These are phyloP conservation scores for Tolypocladium pustulatum DNA, from an alignment of 2,329 filamentous ascomycete genomes.

Conservation along the genomic window DNA sequence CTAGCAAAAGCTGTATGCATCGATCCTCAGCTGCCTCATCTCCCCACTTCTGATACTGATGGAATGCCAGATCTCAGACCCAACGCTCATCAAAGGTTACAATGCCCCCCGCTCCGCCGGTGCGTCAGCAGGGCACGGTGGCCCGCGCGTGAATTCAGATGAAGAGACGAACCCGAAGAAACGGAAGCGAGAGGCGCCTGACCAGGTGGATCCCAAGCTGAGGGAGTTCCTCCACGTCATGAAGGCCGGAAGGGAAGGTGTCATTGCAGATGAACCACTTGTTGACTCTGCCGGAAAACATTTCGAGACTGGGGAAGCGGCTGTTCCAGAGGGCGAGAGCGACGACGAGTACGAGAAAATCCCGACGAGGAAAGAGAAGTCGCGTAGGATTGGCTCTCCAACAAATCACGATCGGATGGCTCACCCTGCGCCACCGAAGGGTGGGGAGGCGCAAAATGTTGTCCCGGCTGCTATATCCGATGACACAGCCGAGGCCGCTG, in stretches of 20 bases:
- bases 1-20: slow-evolving; percentile 64
- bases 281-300: slow-evolving; percentile 10
- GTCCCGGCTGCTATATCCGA: slow-evolving; percentile 1
- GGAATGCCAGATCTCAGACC: slow-evolving; percentile 36
- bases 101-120: slow-evolving; percentile 13
- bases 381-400: slow-evolving; percentile 23
- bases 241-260: slow-evolving; percentile 38
- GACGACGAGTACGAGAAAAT: slow-evolving; percentile 68
- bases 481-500: slow-evolving; percentile 7
- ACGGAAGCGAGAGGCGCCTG: slow-evolving; percentile 51
- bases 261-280: slow-evolving; percentile 19
- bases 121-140: slow-evolving; percentile 6
- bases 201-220: slow-evolving; percentile 65
- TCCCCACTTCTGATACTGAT: slow-evolving; percentile 15
- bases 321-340: slow-evolving; percentile 46
- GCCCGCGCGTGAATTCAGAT: slow-evolving; percentile 7
- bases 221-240: slow-evolving; percentile 81
- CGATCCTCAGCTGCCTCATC: slow-evolving; percentile 6
- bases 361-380: slow-evolving; percentile 39
- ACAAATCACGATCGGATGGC: slow-evolving; percentile 3
- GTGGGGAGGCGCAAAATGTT: slow-evolving; percentile 1
- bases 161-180: slow-evolving; percentile 44
- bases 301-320: slow-evolving; percentile 16
- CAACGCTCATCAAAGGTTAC: slow-evolving; percentile 20
- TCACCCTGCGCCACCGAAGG: slow-evolving; percentile 4